Percentiles rank a stretch among this genome's conserved stretches.
Evolutionary conservation across 140 eudicot species (phyloP).

Genomic region (Ambrosia hybrid): DNA sequence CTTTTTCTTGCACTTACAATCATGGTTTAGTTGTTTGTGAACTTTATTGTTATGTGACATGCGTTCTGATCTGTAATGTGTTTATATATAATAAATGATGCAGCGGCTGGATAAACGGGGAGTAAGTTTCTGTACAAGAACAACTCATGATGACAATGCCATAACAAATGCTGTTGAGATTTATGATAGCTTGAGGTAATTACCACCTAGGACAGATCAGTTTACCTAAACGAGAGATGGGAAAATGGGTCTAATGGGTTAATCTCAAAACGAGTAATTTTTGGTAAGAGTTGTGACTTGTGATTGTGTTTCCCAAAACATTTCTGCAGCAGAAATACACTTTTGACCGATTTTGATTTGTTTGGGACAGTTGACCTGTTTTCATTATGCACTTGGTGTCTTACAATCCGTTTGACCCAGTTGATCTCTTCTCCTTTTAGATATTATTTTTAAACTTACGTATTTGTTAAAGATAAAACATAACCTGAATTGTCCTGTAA

Average conservation of each 20-base stretch:
- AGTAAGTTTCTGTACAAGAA: constrained; percentile 80
- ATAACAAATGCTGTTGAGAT: constrained; percentile 94
- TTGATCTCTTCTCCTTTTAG: not conserved
- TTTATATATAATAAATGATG: constrained; percentile 10
- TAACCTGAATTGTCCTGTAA: not conserved
- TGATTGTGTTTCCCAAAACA: too few species aligned
- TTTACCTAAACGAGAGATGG: too few species aligned
- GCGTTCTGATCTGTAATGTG: not conserved
- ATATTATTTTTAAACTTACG: not conserved
- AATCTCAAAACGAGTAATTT: too few species aligned
- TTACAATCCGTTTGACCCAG: not conserved
- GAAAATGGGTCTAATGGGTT: too few species aligned
- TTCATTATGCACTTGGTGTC: not conserved
- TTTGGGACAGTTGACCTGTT: too few species aligned
- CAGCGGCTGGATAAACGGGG: constrained; percentile 82
- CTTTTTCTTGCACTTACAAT: too few species aligned
- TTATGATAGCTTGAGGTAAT: constrained; percentile 67
- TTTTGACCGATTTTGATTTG: not conserved
- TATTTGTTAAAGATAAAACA: not conserved
- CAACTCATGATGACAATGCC: constrained; percentile 86
- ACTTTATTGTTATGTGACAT: too few species aligned
- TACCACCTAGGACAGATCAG: not conserved
- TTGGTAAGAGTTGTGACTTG: too few species aligned
- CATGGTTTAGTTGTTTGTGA: too few species aligned
- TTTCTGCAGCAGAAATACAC: not conserved